Conservation (phyloP, 2,329 filamentous ascomycete genomes). For the Incumbomyces lentus region DNA sequence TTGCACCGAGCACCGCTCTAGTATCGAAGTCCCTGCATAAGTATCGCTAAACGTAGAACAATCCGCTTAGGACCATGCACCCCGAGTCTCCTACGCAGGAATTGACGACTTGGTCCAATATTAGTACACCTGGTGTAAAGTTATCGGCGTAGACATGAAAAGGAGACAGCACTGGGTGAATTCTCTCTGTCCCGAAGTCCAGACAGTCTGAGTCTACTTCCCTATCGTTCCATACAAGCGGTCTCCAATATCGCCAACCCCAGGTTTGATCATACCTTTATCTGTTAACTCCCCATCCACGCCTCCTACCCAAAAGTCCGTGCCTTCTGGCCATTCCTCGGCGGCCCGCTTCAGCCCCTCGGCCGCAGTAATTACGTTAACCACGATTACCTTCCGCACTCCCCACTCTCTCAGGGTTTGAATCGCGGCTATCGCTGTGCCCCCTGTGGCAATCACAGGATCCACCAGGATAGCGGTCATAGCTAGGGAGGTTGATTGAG, state of each 20-base stretch:
- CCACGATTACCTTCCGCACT: constrained; percentile 65
- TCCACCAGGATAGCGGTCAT: constrained; percentile 76
- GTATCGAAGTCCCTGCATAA: no score
- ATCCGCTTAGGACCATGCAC: no score
- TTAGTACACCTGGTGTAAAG: no score
- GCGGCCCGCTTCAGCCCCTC: constrained; percentile 64
- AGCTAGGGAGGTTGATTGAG: constrained; percentile 27
- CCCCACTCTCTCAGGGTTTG: constrained; percentile 86
- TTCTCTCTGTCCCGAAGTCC: no score
- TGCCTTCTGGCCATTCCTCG: constrained; percentile 54
- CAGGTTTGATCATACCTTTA: constrained; percentile 84
- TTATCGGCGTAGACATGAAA: no score
- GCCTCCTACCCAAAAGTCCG: constrained; percentile 65
- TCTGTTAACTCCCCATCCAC: constrained; percentile 64
- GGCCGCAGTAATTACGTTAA: constrained; percentile 63
- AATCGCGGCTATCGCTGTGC: constrained; percentile 80
- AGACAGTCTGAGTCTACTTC: constrained; percentile 44
- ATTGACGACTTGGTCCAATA: no score
- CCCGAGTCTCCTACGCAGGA: no score
- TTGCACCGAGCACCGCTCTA: no score
- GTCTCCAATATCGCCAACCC: constrained; percentile 83
- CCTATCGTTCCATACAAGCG: constrained; percentile 79
- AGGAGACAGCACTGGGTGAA: no score
- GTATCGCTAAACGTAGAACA: no score
- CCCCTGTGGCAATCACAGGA: constrained; percentile 87